These are phyloP conservation scores for Knoxia roxburghii DNA, from an alignment of 257 asterid species.

Conservation along the genomic window DNA sequence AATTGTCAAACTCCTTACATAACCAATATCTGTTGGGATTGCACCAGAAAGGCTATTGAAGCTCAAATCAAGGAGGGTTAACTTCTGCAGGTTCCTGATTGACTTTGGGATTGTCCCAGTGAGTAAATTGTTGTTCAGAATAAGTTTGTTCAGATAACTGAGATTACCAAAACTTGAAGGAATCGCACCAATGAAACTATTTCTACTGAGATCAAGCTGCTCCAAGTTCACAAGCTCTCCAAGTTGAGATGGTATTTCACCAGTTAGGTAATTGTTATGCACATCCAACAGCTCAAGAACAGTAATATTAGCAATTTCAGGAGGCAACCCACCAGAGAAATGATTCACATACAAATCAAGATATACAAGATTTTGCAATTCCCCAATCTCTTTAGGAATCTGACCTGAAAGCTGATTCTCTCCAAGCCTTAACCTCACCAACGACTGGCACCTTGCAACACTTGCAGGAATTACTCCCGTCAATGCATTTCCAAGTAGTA, in stretches of 20 bases:
- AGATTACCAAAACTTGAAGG: slow-evolving; percentile 78
- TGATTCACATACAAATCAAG: slow-evolving; percentile 87
- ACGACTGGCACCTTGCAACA: slow-evolving; percentile 72
- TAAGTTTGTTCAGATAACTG: slow-evolving; percentile 76
- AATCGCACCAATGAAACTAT: slow-evolving; percentile 64
- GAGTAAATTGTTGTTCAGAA: slow-evolving; percentile 60
- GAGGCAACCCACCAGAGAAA: slow-evolving; percentile 76
- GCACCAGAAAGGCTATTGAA: slow-evolving; percentile 61
- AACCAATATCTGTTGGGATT: slow-evolving; percentile 66
- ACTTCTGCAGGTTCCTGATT: slow-evolving; percentile 54
- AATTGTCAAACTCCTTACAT: slow-evolving; percentile 58
- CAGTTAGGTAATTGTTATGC: slow-evolving; percentile 63
- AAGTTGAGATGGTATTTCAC: slow-evolving; percentile 53
- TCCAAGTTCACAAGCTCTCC: slow-evolving; percentile 73
- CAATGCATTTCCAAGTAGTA: slow-evolving; percentile 72
- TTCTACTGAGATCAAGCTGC: slow-evolving; percentile 91
- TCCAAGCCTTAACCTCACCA: slow-evolving; percentile 80
- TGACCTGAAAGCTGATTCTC: slow-evolving; percentile 87
- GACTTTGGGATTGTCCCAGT: slow-evolving; percentile 58
- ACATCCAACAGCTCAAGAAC: slow-evolving; percentile 85
- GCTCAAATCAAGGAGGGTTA: slow-evolving; percentile 84
- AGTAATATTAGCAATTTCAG: slow-evolving; percentile 56
- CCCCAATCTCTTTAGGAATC: slow-evolving; percentile 87
- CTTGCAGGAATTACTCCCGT: slow-evolving; percentile 54
- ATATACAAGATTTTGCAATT: slow-evolving; percentile 79